phyloP scores from a whole-genome alignment of 805 yeast genomes.

The Wickerhamomyces chambardii region DNA sequence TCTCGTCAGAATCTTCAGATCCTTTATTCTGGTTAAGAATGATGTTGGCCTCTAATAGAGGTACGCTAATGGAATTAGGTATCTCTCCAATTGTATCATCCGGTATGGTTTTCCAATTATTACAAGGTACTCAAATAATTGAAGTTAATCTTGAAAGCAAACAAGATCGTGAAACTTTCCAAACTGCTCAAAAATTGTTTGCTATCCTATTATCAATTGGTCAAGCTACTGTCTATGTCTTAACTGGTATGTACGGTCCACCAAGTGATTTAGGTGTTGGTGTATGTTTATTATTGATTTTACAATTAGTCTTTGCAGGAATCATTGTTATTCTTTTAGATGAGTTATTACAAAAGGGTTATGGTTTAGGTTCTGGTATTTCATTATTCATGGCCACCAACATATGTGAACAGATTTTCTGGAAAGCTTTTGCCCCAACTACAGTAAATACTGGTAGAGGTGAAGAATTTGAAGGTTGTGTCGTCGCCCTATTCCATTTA shows the following conservation, averaged over 20 bases:
- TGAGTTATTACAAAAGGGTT: conserved; percentile 94
- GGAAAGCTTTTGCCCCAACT: conserved; percentile 98
- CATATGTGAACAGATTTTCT: conserved; percentile 92
- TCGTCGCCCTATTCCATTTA: conserved; percentile 86
- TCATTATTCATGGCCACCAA: conserved; percentile 95
- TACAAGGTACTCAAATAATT: conserved; percentile 89
- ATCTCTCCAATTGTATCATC: conserved; percentile 97
- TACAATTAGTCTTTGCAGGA: conserved; percentile 94
- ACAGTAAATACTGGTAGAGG: conserved; percentile 92
- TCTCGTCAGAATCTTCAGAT: conserved; percentile 70
- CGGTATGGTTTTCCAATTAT: conserved; percentile 94
- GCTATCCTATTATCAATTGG: conserved; percentile 88
- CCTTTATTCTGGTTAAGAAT: conserved; percentile 82
- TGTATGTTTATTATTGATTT: conserved; percentile 77
- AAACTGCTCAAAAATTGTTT: conserved; percentile 88
- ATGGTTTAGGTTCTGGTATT: conserved; percentile 95
- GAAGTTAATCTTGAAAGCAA: conserved; percentile 80
- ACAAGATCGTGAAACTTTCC: conserved; percentile 83
- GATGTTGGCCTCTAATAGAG: conserved; percentile 97
- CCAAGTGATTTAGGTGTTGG: conserved; percentile 86
- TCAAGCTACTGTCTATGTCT: conserved; percentile 94
- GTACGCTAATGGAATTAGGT: conserved; percentile 97
- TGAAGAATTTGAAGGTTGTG: conserved; percentile 94
- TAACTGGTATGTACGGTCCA: conserved; percentile 96
- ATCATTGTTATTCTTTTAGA: conserved; percentile 85